Conservation (phyloP, 2,329 filamentous ascomycete genomes). For the Fusarium buxicola region DNA sequence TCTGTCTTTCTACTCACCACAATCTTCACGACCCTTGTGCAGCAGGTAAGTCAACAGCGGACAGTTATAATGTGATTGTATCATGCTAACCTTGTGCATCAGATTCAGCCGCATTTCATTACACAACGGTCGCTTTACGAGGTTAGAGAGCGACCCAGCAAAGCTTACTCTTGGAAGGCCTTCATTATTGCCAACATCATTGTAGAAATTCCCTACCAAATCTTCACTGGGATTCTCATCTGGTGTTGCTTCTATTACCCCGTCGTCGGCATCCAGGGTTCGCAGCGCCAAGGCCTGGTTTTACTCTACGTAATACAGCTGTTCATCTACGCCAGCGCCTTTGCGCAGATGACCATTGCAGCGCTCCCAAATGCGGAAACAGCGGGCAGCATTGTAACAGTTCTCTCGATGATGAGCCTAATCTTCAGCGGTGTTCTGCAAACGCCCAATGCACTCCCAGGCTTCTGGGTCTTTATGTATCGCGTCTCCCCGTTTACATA, state of each 20-base stretch:
- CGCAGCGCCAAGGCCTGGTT: constrained; percentile 71
- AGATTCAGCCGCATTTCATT: constrained; percentile 82
- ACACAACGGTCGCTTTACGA: constrained; percentile 81
- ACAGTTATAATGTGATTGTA: constrained; percentile 50
- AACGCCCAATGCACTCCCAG: constrained; percentile 66
- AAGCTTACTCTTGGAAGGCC: constrained; percentile 79
- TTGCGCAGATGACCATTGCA: constrained; percentile 79
- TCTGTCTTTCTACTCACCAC: constrained; percentile 80
- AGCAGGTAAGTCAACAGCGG: constrained; percentile 58
- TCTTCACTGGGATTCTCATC: constrained; percentile 71
- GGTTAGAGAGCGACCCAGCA: constrained; percentile 79
- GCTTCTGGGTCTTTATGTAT: constrained; percentile 84
- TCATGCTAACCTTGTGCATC: constrained; percentile 1
- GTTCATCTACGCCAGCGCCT: constrained; percentile 77
- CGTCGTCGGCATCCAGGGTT: constrained; percentile 60
- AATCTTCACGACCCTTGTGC: constrained; percentile 77
- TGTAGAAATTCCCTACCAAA: constrained; percentile 79
- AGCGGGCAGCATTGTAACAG: constrained; percentile 70
- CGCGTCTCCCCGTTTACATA: constrained; percentile 75
- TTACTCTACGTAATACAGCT: constrained; percentile 74
- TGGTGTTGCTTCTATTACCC: constrained; percentile 78
- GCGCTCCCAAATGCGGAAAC: constrained; percentile 76
- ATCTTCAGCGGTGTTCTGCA: constrained; percentile 75
- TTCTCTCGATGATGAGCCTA: constrained; percentile 68
- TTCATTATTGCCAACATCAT: constrained; percentile 79